Conservation (phyloP, 2,329 filamentous ascomycete species). For the Anisogramma anomala region DNA sequence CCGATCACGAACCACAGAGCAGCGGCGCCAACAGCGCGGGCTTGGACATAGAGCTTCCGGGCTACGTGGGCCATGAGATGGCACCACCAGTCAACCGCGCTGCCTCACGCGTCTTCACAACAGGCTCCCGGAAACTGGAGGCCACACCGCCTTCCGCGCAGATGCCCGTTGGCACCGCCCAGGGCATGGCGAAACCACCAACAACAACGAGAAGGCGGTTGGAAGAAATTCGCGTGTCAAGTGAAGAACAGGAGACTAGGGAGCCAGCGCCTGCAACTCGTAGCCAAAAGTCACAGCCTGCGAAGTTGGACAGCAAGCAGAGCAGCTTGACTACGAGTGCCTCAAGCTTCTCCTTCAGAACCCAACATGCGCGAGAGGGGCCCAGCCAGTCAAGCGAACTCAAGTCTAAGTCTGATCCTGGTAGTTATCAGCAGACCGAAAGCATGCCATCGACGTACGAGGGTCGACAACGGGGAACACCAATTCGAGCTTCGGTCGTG, state of each 20-base stretch:
- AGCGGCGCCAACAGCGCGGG: slow-evolving; percentile 22
- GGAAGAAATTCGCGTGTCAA: neutral
- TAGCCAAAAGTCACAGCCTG: neutral
- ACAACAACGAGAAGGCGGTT: neutral
- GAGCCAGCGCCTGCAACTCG: neutral
- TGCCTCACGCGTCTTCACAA: slow-evolving; percentile 8
- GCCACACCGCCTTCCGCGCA: slow-evolving; percentile 25
- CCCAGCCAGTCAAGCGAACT: neutral
- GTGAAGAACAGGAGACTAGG: neutral
- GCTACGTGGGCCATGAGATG: slow-evolving; percentile 15
- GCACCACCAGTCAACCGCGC: slow-evolving; percentile 18
- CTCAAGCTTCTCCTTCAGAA: neutral
- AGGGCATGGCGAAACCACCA: neutral
- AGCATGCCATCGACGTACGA: slow-evolving; percentile 6
- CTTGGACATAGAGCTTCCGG: slow-evolving; percentile 23
- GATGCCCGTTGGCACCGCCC: slow-evolving; percentile 12
- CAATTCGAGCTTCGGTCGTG: neutral
- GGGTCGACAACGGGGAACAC: neutral
- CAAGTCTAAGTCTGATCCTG: neutral
- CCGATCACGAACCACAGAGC: slow-evolving; percentile 17
- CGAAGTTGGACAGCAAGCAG: neutral
- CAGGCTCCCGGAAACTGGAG: slow-evolving; percentile 7
- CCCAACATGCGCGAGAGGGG: neutral
- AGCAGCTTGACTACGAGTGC: slow-evolving; percentile 1
- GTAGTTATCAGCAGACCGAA: neutral